Evolutionary conservation across 371 early-diverging fungal species (phyloP).

Genomic region (Umbelopsis sp.): DNA sequence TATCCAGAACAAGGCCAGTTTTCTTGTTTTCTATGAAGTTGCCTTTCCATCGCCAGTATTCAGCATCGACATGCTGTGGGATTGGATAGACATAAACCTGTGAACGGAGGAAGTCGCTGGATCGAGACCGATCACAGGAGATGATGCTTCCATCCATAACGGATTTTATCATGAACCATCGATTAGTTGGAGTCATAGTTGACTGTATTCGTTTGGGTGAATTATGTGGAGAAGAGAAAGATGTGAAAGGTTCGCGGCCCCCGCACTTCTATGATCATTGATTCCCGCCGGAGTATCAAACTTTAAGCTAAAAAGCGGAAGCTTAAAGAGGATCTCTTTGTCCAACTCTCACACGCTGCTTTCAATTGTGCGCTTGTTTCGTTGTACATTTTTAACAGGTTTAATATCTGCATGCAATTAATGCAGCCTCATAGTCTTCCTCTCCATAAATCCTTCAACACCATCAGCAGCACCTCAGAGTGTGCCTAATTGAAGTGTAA

Average conservation of each 20-base stretch:
- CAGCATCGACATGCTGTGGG: constrained; percentile 33
- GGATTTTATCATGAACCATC: constrained; percentile 51
- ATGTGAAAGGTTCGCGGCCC: too few relatives aligned
- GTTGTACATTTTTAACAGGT: too few relatives aligned
- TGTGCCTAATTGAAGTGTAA: too few relatives aligned
- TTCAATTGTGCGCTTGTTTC: too few relatives aligned
- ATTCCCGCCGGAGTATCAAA: too few relatives aligned
- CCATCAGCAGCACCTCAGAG: too few relatives aligned
- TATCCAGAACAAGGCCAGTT: constrained; percentile 44
- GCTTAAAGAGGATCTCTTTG: background rate
- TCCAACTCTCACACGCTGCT: constrained; percentile 7
- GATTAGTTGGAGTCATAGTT: constrained; percentile 15
- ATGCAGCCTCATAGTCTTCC: too few relatives aligned
- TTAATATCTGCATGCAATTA: too few relatives aligned
- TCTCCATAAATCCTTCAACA: too few relatives aligned
- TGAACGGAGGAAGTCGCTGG: constrained; percentile 31
- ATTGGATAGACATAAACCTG: constrained; percentile 40
- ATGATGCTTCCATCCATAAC: constrained; percentile 37
- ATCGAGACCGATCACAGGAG: constrained; percentile 19
- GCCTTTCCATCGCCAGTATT: constrained; percentile 51
- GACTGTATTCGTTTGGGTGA: background rate
- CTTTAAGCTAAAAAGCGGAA: too few relatives aligned
- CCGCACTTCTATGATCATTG: too few relatives aligned
- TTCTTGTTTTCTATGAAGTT: constrained; percentile 44
- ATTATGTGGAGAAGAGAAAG: background rate